Evolutionary conservation across 2,329 filamentous ascomycete species (phyloP).

Genomic region (Paracoccidioides brasiliensis): DNA sequence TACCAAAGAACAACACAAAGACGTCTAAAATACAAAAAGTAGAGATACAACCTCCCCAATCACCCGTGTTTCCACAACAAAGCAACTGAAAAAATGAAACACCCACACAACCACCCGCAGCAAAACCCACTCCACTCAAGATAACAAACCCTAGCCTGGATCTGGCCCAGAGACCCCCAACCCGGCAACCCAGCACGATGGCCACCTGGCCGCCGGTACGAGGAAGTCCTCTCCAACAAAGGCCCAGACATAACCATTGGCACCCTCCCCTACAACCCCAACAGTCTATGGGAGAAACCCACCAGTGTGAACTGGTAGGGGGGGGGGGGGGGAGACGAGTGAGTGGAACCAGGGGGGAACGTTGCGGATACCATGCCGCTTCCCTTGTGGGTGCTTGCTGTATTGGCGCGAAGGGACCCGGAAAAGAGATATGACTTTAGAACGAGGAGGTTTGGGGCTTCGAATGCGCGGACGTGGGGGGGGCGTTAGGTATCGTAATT

Average conservation of each 20-base stretch:
- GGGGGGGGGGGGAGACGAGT: conserved; percentile 1
- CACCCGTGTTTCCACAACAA: no score
- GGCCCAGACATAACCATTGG: conserved; percentile 34
- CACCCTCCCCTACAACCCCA: conserved; percentile 11
- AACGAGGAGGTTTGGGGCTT: conserved; percentile 19
- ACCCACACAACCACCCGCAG: no score
- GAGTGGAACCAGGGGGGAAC: conserved; percentile 14
- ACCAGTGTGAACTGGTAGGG: no score
- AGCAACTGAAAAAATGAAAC: no score
- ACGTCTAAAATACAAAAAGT: no score
- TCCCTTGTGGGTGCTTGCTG: no score
- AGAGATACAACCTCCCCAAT: no score
- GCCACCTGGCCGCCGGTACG: conserved; percentile 20
- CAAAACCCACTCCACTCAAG: no score
- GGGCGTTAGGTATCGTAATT: conserved; percentile 9
- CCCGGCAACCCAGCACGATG: conserved; percentile 21
- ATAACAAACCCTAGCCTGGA: conserved; percentile 13
- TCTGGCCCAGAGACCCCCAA: conserved; percentile 28
- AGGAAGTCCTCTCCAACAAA: conserved; percentile 26
- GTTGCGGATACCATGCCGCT: no score
- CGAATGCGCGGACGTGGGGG: conserved; percentile 20
- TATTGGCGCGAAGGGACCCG: background rate
- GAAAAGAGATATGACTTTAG: conserved; percentile 22
- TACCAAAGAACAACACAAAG: no score
- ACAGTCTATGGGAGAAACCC: conserved; percentile 11